Conservation (phyloP, 2,329 filamentous ascomycete species). For the Phoma sp. region DNA sequence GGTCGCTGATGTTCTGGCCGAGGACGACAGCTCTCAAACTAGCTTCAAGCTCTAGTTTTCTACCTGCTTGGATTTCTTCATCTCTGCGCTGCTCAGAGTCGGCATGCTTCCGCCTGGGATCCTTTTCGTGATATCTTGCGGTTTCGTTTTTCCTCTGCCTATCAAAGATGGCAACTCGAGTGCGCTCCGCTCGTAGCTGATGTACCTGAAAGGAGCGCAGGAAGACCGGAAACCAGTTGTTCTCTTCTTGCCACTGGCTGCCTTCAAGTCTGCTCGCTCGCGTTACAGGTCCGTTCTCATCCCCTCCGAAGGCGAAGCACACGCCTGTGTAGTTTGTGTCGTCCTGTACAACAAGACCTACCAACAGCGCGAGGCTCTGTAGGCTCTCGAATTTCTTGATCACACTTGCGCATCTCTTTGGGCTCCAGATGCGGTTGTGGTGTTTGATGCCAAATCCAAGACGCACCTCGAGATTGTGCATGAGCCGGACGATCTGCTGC, state of each 20-base stretch:
- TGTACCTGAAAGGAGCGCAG: slow-evolving; percentile 9
- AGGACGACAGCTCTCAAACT: slow-evolving; percentile 7
- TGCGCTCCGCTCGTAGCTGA: neutral
- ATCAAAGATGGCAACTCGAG: slow-evolving; percentile 2
- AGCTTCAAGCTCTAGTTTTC: neutral
- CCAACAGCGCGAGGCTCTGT: neutral
- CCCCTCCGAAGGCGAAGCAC: neutral
- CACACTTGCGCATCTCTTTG: neutral
- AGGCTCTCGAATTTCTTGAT: slow-evolving; percentile 7
- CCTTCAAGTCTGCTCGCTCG: slow-evolving; percentile 6
- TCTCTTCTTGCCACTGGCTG: neutral
- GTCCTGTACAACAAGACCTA: slow-evolving; percentile 3
- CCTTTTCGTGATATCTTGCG: neutral
- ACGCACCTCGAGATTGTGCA: slow-evolving; percentile 4
- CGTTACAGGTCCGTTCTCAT: neutral
- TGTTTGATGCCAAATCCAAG: slow-evolving; percentile 9
- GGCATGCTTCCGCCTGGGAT: neutral
- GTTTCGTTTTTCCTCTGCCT: neutral
- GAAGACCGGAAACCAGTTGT: slow-evolving; percentile 4
- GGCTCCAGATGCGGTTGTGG: slow-evolving; percentile 10
- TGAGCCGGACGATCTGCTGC: slow-evolving; percentile 8
- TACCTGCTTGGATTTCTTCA: neutral
- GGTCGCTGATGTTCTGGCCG: neutral
- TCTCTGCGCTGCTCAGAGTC: neutral
- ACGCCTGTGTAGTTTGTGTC: slow-evolving; percentile 11